These are phyloP conservation scores for Populus tremula DNA, from an alignment of 345 rosid species.

Conservation along the genomic window DNA sequence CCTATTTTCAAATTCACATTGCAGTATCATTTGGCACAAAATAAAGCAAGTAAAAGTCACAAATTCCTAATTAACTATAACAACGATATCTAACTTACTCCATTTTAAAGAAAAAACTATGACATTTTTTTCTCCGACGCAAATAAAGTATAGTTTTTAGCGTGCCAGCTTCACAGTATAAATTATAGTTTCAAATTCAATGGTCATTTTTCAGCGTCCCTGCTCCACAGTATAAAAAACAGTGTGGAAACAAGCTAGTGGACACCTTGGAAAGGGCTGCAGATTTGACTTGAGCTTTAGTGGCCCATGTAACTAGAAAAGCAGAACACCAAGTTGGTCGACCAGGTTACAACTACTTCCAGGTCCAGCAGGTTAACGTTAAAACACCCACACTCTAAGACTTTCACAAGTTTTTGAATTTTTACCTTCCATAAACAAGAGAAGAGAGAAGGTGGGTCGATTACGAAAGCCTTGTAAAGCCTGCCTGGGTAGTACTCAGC, in stretches of 20 bases:
- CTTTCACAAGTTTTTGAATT: conserved; percentile 26
- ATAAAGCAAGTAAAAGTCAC: neutral
- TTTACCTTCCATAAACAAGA: conserved; percentile 92
- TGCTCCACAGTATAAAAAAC: neutral
- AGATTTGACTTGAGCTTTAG: conserved; percentile 35
- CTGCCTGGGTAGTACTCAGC: conserved; percentile 81
- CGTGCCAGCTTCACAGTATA: no score
- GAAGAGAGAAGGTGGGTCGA: conserved; percentile 94
- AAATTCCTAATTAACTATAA: neutral
- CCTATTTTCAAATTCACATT: neutral
- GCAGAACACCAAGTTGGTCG: neutral
- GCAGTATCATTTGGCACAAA: neutral
- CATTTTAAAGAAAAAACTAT: neutral
- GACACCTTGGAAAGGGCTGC: neutral
- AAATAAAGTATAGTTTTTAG: neutral
- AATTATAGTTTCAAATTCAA: no score
- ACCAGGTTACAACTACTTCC: conserved; percentile 9
- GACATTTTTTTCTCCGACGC: neutral
- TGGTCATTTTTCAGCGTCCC: no score
- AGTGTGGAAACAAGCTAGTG: neutral
- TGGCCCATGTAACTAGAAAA: neutral
- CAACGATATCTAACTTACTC: neutral
- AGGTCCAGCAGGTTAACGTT: conserved; percentile 2
- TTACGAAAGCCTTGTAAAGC: conserved; percentile 75
- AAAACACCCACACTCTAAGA: no score